Evolutionary conservation across 805 yeast species (phyloP).

Genomic region (Cyberlindnera galapagoensis): DNA sequence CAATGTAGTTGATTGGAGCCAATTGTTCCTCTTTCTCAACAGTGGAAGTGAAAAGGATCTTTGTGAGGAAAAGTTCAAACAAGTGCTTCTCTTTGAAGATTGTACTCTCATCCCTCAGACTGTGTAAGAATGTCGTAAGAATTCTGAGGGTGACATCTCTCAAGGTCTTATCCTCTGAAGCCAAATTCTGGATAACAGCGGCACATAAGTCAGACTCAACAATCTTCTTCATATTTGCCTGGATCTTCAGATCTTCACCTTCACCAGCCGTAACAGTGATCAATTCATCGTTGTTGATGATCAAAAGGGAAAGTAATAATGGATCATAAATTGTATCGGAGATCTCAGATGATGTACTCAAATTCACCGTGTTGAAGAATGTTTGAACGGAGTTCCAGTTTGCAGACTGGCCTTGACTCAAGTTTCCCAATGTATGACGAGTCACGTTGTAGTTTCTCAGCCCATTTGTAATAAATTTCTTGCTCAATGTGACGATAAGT

Average conservation of each 20-base stretch:
- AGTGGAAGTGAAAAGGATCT: constrained; percentile 30
- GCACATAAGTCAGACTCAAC: constrained; percentile 52
- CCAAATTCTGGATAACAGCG: constrained; percentile 40
- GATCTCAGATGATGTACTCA: constrained; percentile 18
- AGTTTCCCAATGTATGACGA: constrained; percentile 25
- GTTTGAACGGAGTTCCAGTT: constrained; percentile 26
- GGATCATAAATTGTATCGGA: constrained; percentile 47
- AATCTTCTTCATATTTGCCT: constrained; percentile 48
- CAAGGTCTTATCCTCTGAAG: constrained; percentile 27
- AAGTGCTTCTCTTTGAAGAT: constrained; percentile 51
- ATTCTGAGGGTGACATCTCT: constrained; percentile 36
- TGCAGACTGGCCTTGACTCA: constrained; percentile 2
- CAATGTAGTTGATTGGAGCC: constrained; percentile 45
- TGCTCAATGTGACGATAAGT: constrained; percentile 45
- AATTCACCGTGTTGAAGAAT: constrained; percentile 23
- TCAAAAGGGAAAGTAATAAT: constrained; percentile 58
- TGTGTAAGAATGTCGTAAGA: constrained; percentile 36
- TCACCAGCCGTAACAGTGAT: constrained; percentile 32
- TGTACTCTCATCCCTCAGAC: constrained; percentile 34
- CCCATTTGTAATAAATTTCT: constrained; percentile 42
- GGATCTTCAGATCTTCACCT: constrained; percentile 17
- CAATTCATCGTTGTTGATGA: constrained; percentile 61
- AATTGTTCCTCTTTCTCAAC: constrained; percentile 20
- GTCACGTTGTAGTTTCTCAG: constrained; percentile 30
- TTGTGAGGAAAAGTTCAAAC: constrained; percentile 46